phyloP scores from a whole-genome alignment of 2,329 filamentous ascomycete genomes.

The Ploettnerulaceae sp. region DNA sequence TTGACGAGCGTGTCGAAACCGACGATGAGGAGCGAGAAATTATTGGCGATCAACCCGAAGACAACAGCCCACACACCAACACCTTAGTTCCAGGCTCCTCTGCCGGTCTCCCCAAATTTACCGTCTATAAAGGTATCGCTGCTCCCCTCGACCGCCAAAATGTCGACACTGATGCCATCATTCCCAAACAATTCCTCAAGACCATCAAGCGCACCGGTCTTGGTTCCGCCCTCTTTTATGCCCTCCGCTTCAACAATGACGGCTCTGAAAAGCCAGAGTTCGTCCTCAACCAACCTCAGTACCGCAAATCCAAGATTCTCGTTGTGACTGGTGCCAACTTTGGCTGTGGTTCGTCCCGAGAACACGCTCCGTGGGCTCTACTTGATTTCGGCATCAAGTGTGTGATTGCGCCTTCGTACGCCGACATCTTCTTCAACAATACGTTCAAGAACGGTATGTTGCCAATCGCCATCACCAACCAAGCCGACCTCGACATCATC shows the following conservation, averaged over 20 bases:
- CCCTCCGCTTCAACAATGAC: conserved; percentile 70
- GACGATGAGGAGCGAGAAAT: conserved; percentile 50
- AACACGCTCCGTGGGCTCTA: conserved; percentile 95
- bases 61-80: conserved; percentile 61
- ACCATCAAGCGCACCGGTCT: conserved; percentile 98
- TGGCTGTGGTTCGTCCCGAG: conserved; percentile 85
- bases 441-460: conserved; percentile 99
- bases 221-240: conserved; percentile 80
- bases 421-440: conserved; percentile 99
- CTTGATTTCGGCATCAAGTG: conserved; percentile 95
- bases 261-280: conserved; percentile 75
- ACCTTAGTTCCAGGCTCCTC: conserved; percentile 46
- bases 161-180: conserved; percentile 98
- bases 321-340: conserved; percentile 92
- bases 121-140: conserved; percentile 76
- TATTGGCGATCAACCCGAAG: conserved; percentile 56
- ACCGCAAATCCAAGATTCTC: conserved; percentile 79
- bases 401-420: conserved; percentile 85
- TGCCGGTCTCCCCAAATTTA: conserved; percentile 77
- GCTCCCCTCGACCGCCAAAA: conserved; percentile 85
- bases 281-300: conserved; percentile 85
- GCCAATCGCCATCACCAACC: conserved; percentile 70
- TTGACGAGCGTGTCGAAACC: conserved; percentile 48
- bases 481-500: conserved; percentile 61
- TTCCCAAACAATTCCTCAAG: conserved; percentile 98